Percentiles rank a stretch among this genome's conserved stretches.
These are phyloP conservation scores for Clitopilus passeckerianus DNA, from an alignment of 768 basidiomycete genomes.

Conservation along the genomic window DNA sequence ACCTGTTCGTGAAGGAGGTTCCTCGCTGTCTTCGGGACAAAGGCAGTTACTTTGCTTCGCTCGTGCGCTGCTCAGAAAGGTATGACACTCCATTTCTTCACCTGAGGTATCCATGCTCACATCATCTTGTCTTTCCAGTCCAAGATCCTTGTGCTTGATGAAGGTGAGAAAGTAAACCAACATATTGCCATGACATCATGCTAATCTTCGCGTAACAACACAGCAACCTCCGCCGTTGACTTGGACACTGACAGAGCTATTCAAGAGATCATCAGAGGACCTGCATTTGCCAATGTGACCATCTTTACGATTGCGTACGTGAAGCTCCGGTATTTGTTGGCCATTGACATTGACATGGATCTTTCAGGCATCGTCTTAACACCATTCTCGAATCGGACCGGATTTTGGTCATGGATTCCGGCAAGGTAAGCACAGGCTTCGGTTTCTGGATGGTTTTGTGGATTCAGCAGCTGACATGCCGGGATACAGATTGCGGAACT, in stretches of 20 bases:
- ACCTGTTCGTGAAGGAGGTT: conserved; percentile 70
- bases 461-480: not conserved
- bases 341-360: conserved; percentile 1
- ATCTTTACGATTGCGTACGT: conserved; percentile 84
- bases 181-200: not conserved
- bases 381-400: conserved; percentile 81
- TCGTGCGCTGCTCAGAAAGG: conserved; percentile 65
- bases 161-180: conserved; percentile 43
- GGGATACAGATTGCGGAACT: conserved; percentile 62
- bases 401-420: conserved; percentile 78
- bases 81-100: conserved; percentile 25
- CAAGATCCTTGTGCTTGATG: conserved; percentile 89
- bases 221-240: conserved; percentile 87
- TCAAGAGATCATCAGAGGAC: conserved; percentile 81
- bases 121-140: conserved; percentile 34
- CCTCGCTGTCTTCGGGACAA: conserved; percentile 82
- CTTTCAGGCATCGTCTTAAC: conserved; percentile 66
- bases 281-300: conserved; percentile 72
- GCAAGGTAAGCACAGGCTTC: conserved; percentile 39
- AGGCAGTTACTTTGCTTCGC: conserved; percentile 88
- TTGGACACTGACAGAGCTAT: conserved; percentile 86
- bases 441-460: not conserved
- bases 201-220: conserved; percentile 6
- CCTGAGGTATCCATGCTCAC: conserved; percentile 14
- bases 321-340: not conserved